phyloP scores from a whole-genome alignment of 2,329 filamentous ascomycete species.

The Seiridium cupressi region DNA sequence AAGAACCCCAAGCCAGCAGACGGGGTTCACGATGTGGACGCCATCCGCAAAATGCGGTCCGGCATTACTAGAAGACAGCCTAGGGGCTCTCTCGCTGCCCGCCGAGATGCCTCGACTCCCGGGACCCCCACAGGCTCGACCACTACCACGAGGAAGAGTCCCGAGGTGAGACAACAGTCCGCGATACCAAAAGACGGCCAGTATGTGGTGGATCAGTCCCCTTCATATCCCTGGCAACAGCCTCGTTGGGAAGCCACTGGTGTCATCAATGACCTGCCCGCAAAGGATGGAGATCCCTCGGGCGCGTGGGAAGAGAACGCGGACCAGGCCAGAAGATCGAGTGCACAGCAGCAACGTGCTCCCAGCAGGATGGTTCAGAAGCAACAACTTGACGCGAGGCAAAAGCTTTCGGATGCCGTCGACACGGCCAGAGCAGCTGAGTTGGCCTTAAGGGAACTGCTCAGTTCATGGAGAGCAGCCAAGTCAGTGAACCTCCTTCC shows the following conservation, averaged over 20 bases:
- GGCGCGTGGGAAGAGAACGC: conserved; percentile 29
- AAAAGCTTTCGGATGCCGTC: conserved; percentile 64
- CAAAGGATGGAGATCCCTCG: conserved; percentile 39
- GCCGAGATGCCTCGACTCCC: conserved; percentile 62
- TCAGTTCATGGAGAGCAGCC: conserved; percentile 79
- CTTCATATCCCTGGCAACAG: conserved; percentile 48
- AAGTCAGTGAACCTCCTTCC: conserved; percentile 55
- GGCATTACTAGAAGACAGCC: conserved; percentile 85
- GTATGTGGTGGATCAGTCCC: conserved; percentile 44
- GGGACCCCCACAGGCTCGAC: conserved; percentile 43
- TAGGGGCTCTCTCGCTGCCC: conserved; percentile 58
- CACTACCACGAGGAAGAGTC: conserved; percentile 4
- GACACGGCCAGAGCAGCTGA: conserved; percentile 84
- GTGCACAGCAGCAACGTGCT: conserved; percentile 31
- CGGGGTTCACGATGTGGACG: conserved; percentile 85
- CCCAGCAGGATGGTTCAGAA: conserved; percentile 54
- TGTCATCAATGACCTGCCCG: conserved; percentile 71
- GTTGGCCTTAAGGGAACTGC: conserved; percentile 77
- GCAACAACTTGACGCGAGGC: conserved; percentile 61
- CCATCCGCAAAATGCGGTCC: conserved; percentile 79
- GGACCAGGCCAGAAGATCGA: conserved; percentile 4
- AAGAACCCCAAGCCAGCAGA: conserved; percentile 88
- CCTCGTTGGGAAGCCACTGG: conserved; percentile 75
- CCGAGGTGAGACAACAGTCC: conserved; percentile 16
- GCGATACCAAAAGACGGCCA: conserved; percentile 40